A percentile compares a stretch with the other conserved stretches of the same genome.
Conservation (phyloP, 345 rosid genomes). For the Aurinia saxatilis region DNA sequence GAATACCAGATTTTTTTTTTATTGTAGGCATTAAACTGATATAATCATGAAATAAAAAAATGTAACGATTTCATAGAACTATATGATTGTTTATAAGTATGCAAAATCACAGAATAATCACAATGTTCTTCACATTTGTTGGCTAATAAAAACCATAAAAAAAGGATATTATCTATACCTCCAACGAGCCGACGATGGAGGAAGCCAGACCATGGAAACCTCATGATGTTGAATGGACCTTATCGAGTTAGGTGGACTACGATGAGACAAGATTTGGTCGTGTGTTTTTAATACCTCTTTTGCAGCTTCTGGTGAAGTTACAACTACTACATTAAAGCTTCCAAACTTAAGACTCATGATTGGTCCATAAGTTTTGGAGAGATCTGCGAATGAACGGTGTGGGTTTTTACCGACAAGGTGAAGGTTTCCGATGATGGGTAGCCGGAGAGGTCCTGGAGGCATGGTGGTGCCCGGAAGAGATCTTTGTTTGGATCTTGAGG, state of each 20-base stretch:
- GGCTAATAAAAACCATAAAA: too few species aligned
- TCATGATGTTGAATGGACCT: slow-evolving; percentile 13
- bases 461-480: not conserved
- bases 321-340: slow-evolving; percentile 16
- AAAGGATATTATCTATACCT: not conserved
- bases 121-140: too few species aligned
- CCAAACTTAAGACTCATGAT: slow-evolving; percentile 36
- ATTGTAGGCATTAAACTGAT: too few species aligned
- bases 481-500: slow-evolving; percentile 10
- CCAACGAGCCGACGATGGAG: slow-evolving; percentile 20
- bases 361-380: slow-evolving; percentile 40
- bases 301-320: slow-evolving; percentile 23
- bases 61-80: too few species aligned
- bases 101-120: too few species aligned
- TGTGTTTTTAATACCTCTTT: slow-evolving; percentile 27
- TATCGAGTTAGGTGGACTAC: not conserved
- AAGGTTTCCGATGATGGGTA: slow-evolving; percentile 42
- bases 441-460: slow-evolving; percentile 29
- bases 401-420: slow-evolving; percentile 30
- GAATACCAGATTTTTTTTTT: too few species aligned
- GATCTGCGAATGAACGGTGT: slow-evolving; percentile 26
- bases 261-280: slow-evolving; percentile 25
- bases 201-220: slow-evolving; percentile 1
- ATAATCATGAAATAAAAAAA: too few species aligned
- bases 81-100: too few species aligned